Base-by-base conservation (phyloP, 495 filamentous ascomycete genomes). In the Tirmania nivea region DNA sequence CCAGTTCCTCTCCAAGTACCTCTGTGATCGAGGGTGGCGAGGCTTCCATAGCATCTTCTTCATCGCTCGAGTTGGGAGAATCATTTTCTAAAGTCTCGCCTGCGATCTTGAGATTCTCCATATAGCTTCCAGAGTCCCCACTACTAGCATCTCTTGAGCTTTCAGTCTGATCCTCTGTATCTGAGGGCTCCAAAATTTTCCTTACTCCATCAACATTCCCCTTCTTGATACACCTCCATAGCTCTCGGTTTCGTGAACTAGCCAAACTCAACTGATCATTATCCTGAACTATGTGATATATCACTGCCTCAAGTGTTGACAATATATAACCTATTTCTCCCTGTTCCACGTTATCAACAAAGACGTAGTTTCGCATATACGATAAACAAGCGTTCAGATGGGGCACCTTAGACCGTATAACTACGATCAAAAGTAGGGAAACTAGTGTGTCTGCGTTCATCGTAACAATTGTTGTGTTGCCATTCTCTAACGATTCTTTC, bases 361-460 rank as follows among this genome's bases (percentile, higher is more conserved):
- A 96, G 61, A 93, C 85, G 59, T 94, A 99, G 55, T 90, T 82
- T 52, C 86, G 82, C 78, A 99, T 93, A 63, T 95, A 96, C 34
- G 83, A 69, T 47, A 96, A 65, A 14, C 89, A 75, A 19, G 92
- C 87, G 59, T 93, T 83, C 20, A 96, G 73, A 69, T 94, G 80
- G 49, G 84, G 79, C 12, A 93, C 78, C 60, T 94, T 84, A 37
- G 87, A 83, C 58, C 93, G 76, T 52, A 99, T 96, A 19, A 96
- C 85, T 20, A 99, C 86, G 52, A 94, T 75, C 16, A 99, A 72
- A 16, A 99, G 73, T 54, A 99, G 69, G 0, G 89, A 95, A 1
- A 99, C 92, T 19, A 99, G 69, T 1, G 89, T 85, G 71, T 99
- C 92, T 1, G 92, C 92, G 64, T 95, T 96, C 61, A 96, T 84